phyloP scores from a whole-genome alignment of 169 alveolate species.

The Plasmodium gonderi region DNA sequence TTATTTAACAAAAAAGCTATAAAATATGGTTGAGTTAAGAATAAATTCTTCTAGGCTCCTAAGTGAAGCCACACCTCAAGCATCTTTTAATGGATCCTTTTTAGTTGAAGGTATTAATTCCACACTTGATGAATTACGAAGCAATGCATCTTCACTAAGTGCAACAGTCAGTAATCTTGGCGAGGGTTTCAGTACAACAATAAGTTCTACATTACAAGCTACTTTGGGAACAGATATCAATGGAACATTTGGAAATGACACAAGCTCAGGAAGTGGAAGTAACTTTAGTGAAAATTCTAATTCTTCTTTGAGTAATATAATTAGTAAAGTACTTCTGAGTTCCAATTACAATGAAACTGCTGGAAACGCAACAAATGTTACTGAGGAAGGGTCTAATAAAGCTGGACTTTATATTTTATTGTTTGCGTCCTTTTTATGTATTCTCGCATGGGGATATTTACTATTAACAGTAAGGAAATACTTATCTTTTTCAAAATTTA shows the following conservation, averaged over 20 bases:
- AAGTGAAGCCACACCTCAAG: not conserved
- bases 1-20: not conserved
- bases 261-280: not conserved
- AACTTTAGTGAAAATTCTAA: not conserved
- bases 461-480: not conserved
- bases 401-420: not conserved
- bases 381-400: not conserved
- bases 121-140: not conserved
- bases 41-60: not conserved
- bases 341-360: not conserved
- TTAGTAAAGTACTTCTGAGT: not conserved
- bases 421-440: not conserved
- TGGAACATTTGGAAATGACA: not conserved
- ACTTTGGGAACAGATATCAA: not conserved
- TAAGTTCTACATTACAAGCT: not conserved
- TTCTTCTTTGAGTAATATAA: not conserved
- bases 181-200: not conserved
- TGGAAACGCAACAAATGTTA: not conserved
- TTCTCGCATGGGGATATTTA: not conserved
- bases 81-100: not conserved
- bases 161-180: not conserved
- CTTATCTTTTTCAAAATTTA: not conserved
- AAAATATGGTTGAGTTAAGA: conserved; percentile 16
- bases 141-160: not conserved
- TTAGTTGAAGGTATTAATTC: not conserved